Evolutionary conservation across 73 alveolate genomes (phyloP).

Genomic region (Symbiodinium natans): DNA sequence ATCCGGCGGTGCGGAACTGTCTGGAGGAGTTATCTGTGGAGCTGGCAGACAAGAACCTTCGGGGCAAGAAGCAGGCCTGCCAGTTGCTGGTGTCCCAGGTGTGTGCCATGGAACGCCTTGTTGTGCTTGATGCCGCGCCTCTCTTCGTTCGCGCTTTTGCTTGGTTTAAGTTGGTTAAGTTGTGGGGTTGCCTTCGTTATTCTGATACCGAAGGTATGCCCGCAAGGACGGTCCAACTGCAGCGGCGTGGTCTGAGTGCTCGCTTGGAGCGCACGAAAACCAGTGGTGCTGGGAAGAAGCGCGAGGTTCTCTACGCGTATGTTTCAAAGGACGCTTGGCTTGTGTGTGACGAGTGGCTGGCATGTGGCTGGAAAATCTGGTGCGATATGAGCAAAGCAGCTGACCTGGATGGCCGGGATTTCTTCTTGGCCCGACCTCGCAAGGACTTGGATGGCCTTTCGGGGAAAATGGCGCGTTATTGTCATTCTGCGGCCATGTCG

Average conservation of each 20-base stretch:
- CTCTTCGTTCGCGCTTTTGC: background rate
- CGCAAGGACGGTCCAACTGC: background rate
- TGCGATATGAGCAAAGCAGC: background rate
- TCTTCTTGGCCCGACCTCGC: background rate
- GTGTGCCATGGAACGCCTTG: background rate
- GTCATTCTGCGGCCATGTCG: background rate
- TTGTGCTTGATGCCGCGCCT: background rate
- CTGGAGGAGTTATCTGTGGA: conserved; percentile 5
- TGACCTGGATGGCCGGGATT: background rate
- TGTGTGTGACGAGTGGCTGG: background rate
- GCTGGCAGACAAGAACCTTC: background rate
- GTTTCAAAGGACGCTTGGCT: background rate
- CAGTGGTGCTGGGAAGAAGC: background rate
- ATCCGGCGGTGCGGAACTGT: background rate
- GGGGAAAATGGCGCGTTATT: background rate
- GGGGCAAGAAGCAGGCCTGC: background rate
- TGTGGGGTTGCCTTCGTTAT: background rate
- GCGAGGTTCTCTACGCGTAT: background rate
- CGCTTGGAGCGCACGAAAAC: background rate
- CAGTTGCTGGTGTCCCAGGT: background rate
- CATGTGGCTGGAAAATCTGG: background rate
- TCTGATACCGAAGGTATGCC: conserved; percentile 8
- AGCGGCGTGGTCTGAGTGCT: background rate
- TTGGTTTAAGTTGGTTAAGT: background rate
- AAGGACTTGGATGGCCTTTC: background rate